Conservation (phyloP, 1,284 basidiomycete species). For the Austroboletus novae-zelandiae region DNA sequence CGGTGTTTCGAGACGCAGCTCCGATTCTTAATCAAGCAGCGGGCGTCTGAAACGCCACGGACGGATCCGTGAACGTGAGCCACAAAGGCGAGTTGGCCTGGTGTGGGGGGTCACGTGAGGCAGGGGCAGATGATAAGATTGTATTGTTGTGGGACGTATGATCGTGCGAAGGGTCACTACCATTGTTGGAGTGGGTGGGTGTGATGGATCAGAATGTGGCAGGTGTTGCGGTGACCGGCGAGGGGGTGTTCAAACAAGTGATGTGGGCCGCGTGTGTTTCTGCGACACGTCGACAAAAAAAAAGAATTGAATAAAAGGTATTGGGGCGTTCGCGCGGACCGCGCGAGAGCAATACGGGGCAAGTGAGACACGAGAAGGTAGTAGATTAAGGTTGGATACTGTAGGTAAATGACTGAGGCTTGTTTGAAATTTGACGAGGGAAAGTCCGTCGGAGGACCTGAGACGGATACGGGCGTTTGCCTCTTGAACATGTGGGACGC, state of each 20-base stretch:
- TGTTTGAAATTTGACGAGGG: constrained; percentile 25
- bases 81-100: neutral
- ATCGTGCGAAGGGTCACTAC: neutral
- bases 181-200: neutral
- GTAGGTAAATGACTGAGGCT: constrained; percentile 3
- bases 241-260: neutral
- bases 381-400: constrained; percentile 14
- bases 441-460: constrained; percentile 18
- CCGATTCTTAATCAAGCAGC: neutral
- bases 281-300: constrained; percentile 11
- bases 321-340: constrained; percentile 5
- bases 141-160: neutral
- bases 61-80: neutral
- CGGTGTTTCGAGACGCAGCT: neutral
- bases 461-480: constrained; percentile 8
- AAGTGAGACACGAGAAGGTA: constrained; percentile 16
- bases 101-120: neutral
- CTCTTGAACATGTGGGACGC: constrained; percentile 12
- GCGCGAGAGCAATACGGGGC: constrained; percentile 21
- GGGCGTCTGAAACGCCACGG: neutral
- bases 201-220: neutral
- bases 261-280: constrained; percentile 2
- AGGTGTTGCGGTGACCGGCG: neutral
- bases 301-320: constrained; percentile 10
- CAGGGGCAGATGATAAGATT: neutral